Conservation (phyloP, 306 rosid genomes). For the Vigna hirtella region DNA sequence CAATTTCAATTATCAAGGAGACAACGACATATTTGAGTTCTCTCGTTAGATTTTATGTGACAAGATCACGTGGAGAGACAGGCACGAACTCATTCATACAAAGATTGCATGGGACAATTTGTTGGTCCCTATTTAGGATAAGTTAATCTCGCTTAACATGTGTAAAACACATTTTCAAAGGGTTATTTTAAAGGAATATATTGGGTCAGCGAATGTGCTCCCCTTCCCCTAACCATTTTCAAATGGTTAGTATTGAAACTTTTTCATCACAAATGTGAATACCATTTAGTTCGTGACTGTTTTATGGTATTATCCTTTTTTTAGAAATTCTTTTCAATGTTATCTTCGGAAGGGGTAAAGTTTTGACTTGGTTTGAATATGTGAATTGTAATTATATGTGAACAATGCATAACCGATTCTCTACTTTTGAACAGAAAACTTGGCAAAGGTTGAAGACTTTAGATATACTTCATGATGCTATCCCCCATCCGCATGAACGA, state of each 20-base stretch:
- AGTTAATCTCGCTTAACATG: conserved; percentile 11
- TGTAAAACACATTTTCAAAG: conserved; percentile 17
- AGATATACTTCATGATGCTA: conserved; percentile 73
- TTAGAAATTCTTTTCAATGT: conserved; percentile 5
- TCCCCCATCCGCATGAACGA: conserved; percentile 71
- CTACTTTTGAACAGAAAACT: conserved; percentile 62
- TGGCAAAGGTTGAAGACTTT: conserved; percentile 73
- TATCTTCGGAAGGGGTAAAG: conserved; percentile 24
- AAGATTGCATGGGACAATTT: not conserved
- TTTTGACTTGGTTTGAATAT: conserved; percentile 11
- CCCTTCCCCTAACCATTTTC: not conserved
- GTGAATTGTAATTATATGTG: not conserved
- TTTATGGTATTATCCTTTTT: not conserved
- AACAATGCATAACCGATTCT: conserved; percentile 36
- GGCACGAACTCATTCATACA: not conserved
- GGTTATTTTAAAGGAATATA: conserved; percentile 16
- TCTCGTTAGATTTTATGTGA: conserved; percentile 4
- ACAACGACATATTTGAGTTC: not conserved
- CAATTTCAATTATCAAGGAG: not conserved
- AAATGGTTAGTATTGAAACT: not conserved
- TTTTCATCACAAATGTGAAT: not conserved
- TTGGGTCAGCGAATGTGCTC: not conserved
- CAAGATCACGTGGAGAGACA: not conserved
- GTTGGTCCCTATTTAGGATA: conserved; percentile 17
- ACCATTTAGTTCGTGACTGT: not conserved